Evolutionary conservation across 1,139 yeast species (phyloP).

Genomic region (Geotrichum carabidarum): DNA sequence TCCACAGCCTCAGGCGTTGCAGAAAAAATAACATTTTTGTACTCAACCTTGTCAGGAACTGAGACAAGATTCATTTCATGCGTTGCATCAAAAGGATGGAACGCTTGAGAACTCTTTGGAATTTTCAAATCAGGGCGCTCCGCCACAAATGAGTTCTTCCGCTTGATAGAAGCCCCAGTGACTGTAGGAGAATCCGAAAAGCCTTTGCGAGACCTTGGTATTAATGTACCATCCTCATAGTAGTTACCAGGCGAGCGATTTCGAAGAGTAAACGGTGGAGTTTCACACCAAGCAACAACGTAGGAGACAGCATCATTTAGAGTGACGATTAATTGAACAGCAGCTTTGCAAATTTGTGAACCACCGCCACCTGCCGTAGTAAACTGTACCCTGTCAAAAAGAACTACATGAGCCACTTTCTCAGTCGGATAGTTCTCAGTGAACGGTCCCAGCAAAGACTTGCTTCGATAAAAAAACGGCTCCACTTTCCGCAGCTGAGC

Average conservation of each 20-base stretch:
- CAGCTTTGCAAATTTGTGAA: constrained; percentile 14
- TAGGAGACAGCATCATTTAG: constrained; percentile 16
- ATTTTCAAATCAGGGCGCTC: constrained; percentile 15
- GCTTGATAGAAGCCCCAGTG: background rate
- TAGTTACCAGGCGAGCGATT: constrained; percentile 18
- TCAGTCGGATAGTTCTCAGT: constrained; percentile 16
- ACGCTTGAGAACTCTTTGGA: constrained; percentile 2
- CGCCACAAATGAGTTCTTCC: constrained; percentile 14
- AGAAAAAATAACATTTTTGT: constrained; percentile 8
- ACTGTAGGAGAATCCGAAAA: background rate
- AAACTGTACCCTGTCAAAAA: constrained; percentile 20
- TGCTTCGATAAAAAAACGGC: constrained; percentile 12
- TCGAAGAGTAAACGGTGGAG: constrained; percentile 17
- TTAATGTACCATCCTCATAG: constrained; percentile 16
- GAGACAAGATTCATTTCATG: background rate
- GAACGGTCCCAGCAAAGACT: constrained; percentile 16
- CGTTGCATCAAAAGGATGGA: constrained; percentile 2
- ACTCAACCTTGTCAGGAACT: background rate
- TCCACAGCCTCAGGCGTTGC: background rate
- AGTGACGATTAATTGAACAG: constrained; percentile 18
- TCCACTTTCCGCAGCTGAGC: constrained; percentile 15
- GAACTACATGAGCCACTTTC: constrained; percentile 17
- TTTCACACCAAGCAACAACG: constrained; percentile 21
- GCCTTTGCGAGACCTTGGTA: constrained; percentile 10
- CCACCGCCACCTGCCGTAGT: constrained; percentile 20